Conservation (phyloP, 2,329 filamentous ascomycete genomes). For the Neurospora crassa region DNA sequence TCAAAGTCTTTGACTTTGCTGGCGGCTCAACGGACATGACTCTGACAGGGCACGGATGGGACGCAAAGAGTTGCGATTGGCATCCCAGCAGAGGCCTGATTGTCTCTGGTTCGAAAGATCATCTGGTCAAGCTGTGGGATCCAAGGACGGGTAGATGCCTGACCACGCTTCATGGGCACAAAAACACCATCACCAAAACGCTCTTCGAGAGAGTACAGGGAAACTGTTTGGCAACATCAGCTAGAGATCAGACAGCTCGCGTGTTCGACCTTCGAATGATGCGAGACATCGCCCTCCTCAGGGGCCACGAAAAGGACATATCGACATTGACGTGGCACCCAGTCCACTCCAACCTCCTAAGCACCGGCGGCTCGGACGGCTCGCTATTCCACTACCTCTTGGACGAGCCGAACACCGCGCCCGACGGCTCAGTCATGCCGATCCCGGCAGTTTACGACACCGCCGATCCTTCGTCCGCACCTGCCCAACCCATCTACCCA, state of each 20-base stretch:
- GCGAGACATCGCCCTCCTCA: slow-evolving; percentile 88
- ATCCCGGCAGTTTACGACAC: slow-evolving; percentile 52
- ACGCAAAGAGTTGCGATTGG: slow-evolving; percentile 95
- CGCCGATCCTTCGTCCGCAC: slow-evolving; percentile 66
- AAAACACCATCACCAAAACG: slow-evolving; percentile 92
- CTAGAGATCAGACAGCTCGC: slow-evolving; percentile 83
- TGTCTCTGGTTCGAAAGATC: slow-evolving; percentile 94
- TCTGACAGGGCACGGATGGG: slow-evolving; percentile 92
- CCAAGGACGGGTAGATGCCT: slow-evolving; percentile 83
- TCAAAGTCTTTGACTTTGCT: slow-evolving; percentile 96
- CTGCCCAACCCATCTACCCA: slow-evolving; percentile 84
- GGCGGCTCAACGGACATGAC: slow-evolving; percentile 73
- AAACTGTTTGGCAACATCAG: slow-evolving; percentile 80
- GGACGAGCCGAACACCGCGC: slow-evolving; percentile 84
- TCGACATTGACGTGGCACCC: slow-evolving; percentile 91
- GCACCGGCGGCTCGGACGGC: slow-evolving; percentile 83
- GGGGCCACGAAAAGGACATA: slow-evolving; percentile 94
- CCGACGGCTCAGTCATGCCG: slow-evolving; percentile 23
- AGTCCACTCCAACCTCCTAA: slow-evolving; percentile 78
- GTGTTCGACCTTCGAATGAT: slow-evolving; percentile 97
- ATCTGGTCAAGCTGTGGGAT: slow-evolving; percentile 96
- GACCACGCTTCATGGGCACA: slow-evolving; percentile 91
- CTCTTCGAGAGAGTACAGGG: slow-evolving; percentile 81
- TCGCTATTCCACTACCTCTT: slow-evolving; percentile 90
- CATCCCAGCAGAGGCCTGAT: slow-evolving; percentile 90